Conservation (phyloP, 345 rosid genomes). For the Hibiscus trionum region DNA sequence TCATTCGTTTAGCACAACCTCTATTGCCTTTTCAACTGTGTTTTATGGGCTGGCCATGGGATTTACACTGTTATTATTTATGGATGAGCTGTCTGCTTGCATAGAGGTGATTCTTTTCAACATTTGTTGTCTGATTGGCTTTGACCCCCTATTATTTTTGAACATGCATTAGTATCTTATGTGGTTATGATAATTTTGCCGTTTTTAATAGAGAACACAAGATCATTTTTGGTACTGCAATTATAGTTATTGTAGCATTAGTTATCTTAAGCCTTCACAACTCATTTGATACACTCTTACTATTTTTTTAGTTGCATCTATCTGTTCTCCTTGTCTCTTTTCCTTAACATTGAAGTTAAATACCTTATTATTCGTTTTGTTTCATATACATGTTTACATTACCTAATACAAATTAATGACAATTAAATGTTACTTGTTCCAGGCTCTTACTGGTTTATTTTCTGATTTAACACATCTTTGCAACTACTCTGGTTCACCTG, state of each 20-base stretch:
- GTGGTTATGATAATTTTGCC: background rate
- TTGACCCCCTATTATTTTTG: background rate
- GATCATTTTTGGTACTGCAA: background rate
- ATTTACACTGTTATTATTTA: constrained; percentile 33
- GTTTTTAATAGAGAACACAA: background rate
- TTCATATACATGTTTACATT: background rate
- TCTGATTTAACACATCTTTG: constrained; percentile 39
- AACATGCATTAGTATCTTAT: background rate
- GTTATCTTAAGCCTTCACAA: background rate
- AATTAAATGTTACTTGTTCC: constrained; percentile 28
- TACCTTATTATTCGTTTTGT: background rate
- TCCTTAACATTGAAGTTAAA: background rate
- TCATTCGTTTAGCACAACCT: constrained; percentile 44
- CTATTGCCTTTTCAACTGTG: constrained; percentile 41
- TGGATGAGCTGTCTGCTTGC: constrained; percentile 53
- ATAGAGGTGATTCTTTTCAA: constrained; percentile 47
- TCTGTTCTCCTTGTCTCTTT: constrained; percentile 1
- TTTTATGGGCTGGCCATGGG: constrained; percentile 53
- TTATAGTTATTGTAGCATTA: background rate
- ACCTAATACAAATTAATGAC: constrained; percentile 3
- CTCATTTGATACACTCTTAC: background rate
- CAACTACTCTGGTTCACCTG: constrained; percentile 24
- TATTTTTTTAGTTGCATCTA: background rate
- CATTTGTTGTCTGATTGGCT: background rate
- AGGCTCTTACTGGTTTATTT: constrained; percentile 51